Conservation (phyloP, 192 early-diverging fungal genomes). For the Entomortierella chlamydospora region DNA sequence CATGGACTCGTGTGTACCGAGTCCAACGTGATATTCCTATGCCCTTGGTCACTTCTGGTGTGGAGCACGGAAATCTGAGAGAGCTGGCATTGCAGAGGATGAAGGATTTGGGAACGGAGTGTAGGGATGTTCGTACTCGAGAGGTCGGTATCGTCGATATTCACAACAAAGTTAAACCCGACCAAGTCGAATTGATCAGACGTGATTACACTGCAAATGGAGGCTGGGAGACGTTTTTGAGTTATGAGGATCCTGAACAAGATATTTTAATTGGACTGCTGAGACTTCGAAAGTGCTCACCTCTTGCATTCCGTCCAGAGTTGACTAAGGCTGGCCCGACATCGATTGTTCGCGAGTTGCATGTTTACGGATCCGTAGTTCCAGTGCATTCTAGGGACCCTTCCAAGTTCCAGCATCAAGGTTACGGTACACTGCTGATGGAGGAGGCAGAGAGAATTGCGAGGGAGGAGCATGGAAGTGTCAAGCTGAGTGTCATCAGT, state of each 20-base stretch:
- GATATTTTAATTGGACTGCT: slow-evolving; percentile 97
- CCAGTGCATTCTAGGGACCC: slow-evolving; percentile 97
- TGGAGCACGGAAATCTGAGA: slow-evolving; percentile 97
- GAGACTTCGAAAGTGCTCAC: slow-evolving; percentile 93
- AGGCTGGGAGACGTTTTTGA: slow-evolving; percentile 99
- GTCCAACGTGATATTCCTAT: slow-evolving; percentile 99
- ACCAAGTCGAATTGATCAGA: slow-evolving; percentile 95
- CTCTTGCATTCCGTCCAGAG: slow-evolving; percentile 90
- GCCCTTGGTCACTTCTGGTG: slow-evolving; percentile 98
- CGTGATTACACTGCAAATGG: slow-evolving; percentile 98
- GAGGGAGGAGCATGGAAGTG: slow-evolving; percentile 94
- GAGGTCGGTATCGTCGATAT: slow-evolving; percentile 99
- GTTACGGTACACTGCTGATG: slow-evolving; percentile 98
- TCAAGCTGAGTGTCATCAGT: slow-evolving; percentile 96
- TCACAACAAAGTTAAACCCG: slow-evolving; percentile 94
- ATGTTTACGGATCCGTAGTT: slow-evolving; percentile 98
- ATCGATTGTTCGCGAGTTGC: slow-evolving; percentile 96
- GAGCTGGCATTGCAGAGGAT: slow-evolving; percentile 96
- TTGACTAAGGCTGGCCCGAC: slow-evolving; percentile 81
- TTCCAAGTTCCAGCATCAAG: slow-evolving; percentile 99
- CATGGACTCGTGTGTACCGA: slow-evolving; percentile 98
- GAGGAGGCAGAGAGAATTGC: slow-evolving; percentile 99
- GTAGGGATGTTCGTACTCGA: slow-evolving; percentile 96
- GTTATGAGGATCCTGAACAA: slow-evolving; percentile 96
- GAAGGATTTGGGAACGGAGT: slow-evolving; percentile 96